A percentile compares a stretch with the other conserved stretches of the same genome.
Evolutionary conservation across 345 rosid species (phyloP).

Genomic region (Aurinia saxatilis): DNA sequence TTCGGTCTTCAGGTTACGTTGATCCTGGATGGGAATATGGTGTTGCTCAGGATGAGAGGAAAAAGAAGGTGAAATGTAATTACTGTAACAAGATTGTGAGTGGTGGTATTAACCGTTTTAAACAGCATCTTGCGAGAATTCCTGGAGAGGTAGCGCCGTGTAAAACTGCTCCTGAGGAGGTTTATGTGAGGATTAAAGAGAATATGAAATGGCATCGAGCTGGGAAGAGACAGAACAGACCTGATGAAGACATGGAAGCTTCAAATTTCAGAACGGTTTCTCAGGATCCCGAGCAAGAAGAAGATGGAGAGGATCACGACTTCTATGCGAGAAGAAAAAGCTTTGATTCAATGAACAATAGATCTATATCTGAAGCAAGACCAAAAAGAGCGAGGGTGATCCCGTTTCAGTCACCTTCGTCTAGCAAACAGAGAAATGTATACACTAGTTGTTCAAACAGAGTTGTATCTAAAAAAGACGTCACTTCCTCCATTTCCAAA

Average conservation of each 20-base stretch:
- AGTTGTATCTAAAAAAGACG: conserved; percentile 41
- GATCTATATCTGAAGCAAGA: conserved; percentile 39
- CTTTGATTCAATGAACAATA: conserved; percentile 34
- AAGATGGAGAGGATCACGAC: conserved; percentile 33
- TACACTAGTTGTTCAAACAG: conserved; percentile 28
- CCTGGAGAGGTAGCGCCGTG: conserved; percentile 79
- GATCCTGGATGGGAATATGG: conserved; percentile 90
- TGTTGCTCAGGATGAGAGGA: conserved; percentile 71
- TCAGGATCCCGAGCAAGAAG: conserved; percentile 53
- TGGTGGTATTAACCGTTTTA: conserved; percentile 78
- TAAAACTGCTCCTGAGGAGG: conserved; percentile 66
- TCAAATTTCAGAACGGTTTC: conserved; percentile 37
- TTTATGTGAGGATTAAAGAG: conserved; percentile 62
- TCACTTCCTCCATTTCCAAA: conserved; percentile 47
- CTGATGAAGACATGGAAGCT: conserved; percentile 39
- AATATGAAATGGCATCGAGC: conserved; percentile 80
- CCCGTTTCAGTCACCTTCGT: conserved; percentile 29
- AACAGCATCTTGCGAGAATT: conserved; percentile 76
- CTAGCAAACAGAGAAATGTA: conserved; percentile 33
- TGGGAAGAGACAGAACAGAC: conserved; percentile 52
- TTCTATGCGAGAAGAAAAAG: conserved; percentile 38
- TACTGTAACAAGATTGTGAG: conserved; percentile 65
- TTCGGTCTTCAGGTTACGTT: conserved; percentile 63
- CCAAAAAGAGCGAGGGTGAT: conserved; percentile 44
- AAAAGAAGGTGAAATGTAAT: conserved; percentile 70